Percentiles rank a stretch among this genome's conserved stretches.
Conservation (phyloP, 2,329 filamentous ascomycete species). For the Macrophomina pseudophaseolina region DNA sequence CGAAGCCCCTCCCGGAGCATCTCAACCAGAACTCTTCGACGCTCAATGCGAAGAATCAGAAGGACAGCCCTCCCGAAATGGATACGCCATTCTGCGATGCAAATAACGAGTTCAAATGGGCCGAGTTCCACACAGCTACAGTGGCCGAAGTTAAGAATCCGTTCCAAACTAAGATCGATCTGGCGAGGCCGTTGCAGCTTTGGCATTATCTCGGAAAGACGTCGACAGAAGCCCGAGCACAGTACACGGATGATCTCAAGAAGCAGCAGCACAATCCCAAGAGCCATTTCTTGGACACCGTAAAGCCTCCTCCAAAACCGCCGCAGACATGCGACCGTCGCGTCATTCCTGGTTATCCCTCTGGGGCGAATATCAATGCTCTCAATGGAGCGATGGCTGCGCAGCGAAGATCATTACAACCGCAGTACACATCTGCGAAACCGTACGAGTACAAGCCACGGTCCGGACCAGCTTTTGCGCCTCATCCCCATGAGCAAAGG, state of each 20-base stretch:
- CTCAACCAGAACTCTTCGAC: conserved; percentile 54
- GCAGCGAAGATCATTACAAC: conserved; percentile 22
- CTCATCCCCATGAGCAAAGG: not conserved
- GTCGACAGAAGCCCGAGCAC: conserved; percentile 88
- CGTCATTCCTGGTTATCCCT: conserved; percentile 1
- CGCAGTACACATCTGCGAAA: conserved; percentile 10
- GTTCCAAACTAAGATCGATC: conserved; percentile 70
- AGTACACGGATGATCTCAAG: conserved; percentile 81
- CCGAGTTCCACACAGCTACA: conserved; percentile 71
- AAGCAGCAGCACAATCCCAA: conserved; percentile 67
- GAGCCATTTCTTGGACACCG: conserved; percentile 74
- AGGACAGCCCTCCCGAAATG: conserved; percentile 55
- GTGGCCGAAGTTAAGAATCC: conserved; percentile 42
- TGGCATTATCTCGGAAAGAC: conserved; percentile 88
- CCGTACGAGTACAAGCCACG: conserved; percentile 27
- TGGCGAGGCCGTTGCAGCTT: conserved; percentile 73
- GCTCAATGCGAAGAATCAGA: conserved; percentile 51
- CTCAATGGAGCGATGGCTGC: conserved; percentile 27
- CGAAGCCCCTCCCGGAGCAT: conserved; percentile 69
- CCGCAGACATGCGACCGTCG: conserved; percentile 7
- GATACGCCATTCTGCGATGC: conserved; percentile 54
- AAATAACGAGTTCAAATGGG: conserved; percentile 54
- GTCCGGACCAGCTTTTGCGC: not conserved
- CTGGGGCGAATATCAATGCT: conserved; percentile 23
- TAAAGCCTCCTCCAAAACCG: conserved; percentile 51